These are phyloP conservation scores for Gossypium stocksii DNA, from an alignment of 345 rosid genomes.

Conservation along the genomic window DNA sequence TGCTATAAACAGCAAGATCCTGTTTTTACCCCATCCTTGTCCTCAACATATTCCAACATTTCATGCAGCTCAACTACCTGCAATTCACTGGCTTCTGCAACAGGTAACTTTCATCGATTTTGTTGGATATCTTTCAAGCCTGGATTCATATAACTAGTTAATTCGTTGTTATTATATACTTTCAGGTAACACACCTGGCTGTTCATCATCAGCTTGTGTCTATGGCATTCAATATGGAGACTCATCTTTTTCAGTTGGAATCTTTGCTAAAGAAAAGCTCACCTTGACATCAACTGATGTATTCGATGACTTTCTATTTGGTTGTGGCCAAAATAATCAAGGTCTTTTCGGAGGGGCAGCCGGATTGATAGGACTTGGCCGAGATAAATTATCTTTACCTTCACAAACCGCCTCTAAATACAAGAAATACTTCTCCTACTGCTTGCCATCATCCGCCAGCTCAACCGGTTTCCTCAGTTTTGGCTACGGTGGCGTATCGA, in stretches of 20 bases:
- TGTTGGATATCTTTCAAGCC: background rate
- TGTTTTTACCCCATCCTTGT: constrained; percentile 41
- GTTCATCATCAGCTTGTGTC: constrained; percentile 54
- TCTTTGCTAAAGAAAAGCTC: constrained; percentile 57
- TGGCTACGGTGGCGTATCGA: constrained; percentile 34
- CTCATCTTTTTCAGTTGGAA: constrained; percentile 61
- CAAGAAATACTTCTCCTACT: constrained; percentile 71
- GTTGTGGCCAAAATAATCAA: constrained; percentile 75
- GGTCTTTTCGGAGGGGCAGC: constrained; percentile 70
- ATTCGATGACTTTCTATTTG: constrained; percentile 46
- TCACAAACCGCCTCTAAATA: constrained; percentile 58
- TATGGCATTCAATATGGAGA: constrained; percentile 85
- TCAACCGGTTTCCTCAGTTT: constrained; percentile 71
- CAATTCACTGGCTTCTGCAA: constrained; percentile 48
- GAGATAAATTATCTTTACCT: constrained; percentile 56
- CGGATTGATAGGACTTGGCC: constrained; percentile 81
- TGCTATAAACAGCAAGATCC: constrained; percentile 54
- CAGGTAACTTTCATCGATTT: constrained; percentile 33
- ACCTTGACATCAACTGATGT: constrained; percentile 46
- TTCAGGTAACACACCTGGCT: constrained; percentile 28
- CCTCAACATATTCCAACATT: constrained; percentile 55
- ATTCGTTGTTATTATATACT: background rate
- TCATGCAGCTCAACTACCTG: constrained; percentile 48
- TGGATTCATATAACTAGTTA: background rate
- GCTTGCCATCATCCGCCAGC: constrained; percentile 67